Percentiles rank a stretch among this genome's conserved stretches.
These are phyloP conservation scores for Sugiyamaella valdiviana DNA, from an alignment of 805 yeast genomes.

Conservation along the genomic window DNA sequence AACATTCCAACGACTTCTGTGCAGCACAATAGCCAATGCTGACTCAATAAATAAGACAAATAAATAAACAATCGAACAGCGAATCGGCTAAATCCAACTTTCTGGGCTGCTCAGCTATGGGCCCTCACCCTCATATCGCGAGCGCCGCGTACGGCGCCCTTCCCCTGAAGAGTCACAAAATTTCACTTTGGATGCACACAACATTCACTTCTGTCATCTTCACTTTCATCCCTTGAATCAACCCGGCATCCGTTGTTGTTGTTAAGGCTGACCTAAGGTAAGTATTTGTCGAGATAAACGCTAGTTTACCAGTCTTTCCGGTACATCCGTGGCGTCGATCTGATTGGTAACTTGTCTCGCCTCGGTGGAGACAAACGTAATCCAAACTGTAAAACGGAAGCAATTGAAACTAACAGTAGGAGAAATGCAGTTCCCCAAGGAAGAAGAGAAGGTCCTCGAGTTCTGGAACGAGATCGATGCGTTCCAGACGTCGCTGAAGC, in stretches of 20 bases:
- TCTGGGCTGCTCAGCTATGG: too few species aligned
- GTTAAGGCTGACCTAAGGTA: neutral
- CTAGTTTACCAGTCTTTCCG: too few species aligned
- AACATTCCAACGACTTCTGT: neutral
- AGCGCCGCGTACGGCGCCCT: neutral
- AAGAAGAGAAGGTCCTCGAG: conserved; percentile 75
- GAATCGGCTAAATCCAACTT: too few species aligned
- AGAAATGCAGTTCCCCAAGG: conserved; percentile 61
- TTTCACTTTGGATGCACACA: neutral
- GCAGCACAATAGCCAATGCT: neutral
- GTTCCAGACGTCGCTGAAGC: conserved; percentile 77
- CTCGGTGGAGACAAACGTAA: too few species aligned
- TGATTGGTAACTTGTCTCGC: too few species aligned
- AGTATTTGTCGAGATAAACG: too few species aligned
- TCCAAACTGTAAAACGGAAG: too few species aligned
- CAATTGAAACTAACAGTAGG: neutral
- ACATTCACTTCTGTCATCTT: neutral
- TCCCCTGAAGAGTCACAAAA: neutral
- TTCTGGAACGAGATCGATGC: conserved; percentile 92
- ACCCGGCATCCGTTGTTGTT: neutral
- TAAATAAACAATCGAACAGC: too few species aligned
- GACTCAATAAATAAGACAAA: neutral
- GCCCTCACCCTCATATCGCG: too few species aligned
- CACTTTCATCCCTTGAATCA: neutral
- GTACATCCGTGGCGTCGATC: too few species aligned